These are phyloP conservation scores for Lentinula edodes DNA, from an alignment of 768 basidiomycete species.

Conservation along the genomic window DNA sequence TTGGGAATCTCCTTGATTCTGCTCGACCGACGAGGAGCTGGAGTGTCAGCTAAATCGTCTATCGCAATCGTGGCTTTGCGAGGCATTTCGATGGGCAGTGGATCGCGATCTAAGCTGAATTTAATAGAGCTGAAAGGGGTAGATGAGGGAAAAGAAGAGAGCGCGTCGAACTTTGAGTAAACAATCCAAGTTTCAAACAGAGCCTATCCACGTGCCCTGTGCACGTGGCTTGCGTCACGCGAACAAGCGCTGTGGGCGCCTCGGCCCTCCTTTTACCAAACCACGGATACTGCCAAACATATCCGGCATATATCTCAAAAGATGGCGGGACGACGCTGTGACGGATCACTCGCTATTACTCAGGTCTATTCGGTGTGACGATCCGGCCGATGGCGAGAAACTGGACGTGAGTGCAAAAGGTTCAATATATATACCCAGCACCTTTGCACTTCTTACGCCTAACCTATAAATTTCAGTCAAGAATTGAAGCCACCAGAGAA, in stretches of 20 bases:
- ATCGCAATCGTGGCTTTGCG: slow-evolving; percentile 57
- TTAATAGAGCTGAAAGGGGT: not conserved
- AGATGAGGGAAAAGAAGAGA: slow-evolving; percentile 5
- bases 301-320: not conserved
- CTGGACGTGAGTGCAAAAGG: too few species aligned
- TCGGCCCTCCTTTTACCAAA: not conserved
- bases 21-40: slow-evolving; percentile 63
- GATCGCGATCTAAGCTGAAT: not conserved
- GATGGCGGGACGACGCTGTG: not conserved
- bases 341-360: too few species aligned
- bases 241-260: not conserved
- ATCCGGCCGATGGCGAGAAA: not conserved
- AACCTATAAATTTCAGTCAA: too few species aligned
- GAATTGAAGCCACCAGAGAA: too few species aligned
- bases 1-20: slow-evolving; percentile 74
- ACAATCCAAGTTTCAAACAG: not conserved
- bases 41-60: slow-evolving; percentile 31
- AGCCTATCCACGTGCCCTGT: not conserved
- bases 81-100: slow-evolving; percentile 41
- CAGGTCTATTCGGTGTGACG: not conserved
- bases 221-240: slow-evolving; percentile 1
- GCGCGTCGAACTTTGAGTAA: not conserved
- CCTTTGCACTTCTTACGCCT: too few species aligned
- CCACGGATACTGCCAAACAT: not conserved
- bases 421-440: too few species aligned